Evolutionary conservation across 2,329 filamentous ascomycete genomes (phyloP).

Genomic region (Fonsecaea erecta): DNA sequence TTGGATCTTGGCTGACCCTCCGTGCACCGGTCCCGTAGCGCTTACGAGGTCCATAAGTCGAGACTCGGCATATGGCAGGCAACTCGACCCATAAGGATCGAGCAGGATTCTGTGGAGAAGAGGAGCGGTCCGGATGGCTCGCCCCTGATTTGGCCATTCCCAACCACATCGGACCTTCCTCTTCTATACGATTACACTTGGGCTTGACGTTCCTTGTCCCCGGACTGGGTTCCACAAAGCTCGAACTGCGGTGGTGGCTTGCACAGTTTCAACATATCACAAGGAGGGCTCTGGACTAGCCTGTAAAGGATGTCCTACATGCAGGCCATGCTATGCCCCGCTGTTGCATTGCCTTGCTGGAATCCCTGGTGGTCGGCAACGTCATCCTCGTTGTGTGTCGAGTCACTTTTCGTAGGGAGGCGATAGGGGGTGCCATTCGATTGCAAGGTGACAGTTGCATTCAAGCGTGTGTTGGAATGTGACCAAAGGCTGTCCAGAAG

Average conservation of each 20-base stretch:
- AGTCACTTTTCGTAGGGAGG: too few species aligned
- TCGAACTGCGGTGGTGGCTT: not conserved
- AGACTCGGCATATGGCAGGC: not conserved
- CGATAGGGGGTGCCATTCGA: too few species aligned
- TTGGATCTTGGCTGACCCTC: not conserved
- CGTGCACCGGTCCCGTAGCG: not conserved
- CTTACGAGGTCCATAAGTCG: not conserved
- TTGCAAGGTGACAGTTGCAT: too few species aligned
- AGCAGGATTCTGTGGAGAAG: not conserved
- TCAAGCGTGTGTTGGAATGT: too few species aligned
- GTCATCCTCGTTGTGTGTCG: too few species aligned
- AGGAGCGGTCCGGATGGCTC: not conserved
- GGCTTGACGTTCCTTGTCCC: not conserved
- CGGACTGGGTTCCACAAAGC: not conserved
- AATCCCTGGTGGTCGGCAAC: not conserved
- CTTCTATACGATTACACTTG: not conserved
- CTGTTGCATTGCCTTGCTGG: not conserved
- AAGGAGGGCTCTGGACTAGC: not conserved
- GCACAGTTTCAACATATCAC: not conserved
- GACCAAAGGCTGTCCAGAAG: too few species aligned
- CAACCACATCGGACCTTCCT: not conserved
- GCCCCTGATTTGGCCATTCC: not conserved
- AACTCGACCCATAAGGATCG: not conserved
- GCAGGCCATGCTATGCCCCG: not conserved
- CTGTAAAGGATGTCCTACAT: not conserved